Conservation (phyloP, 75 land plant genomes). For the Pseudotsuga menziesii region DNA sequence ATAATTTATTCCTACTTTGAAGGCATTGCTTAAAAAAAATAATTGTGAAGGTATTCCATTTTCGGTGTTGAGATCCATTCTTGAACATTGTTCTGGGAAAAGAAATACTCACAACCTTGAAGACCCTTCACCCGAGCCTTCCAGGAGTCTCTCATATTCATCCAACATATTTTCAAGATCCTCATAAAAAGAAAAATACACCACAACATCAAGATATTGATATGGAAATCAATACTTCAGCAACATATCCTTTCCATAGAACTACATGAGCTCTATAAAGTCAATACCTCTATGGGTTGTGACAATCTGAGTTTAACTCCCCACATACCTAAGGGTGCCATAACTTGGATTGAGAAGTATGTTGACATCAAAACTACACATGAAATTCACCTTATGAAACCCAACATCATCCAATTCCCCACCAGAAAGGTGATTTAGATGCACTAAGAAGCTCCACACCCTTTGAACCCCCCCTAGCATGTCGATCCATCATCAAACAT, state of each 20-base stretch:
- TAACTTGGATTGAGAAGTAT: slow-evolving; percentile 84
- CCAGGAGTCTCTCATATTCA: slow-evolving; percentile 32
- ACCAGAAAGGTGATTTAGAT: no score
- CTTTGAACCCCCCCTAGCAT: not conserved
- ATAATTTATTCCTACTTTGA: no score
- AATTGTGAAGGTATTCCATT: no score
- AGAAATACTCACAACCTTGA: slow-evolving; percentile 36
- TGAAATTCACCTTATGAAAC: slow-evolving; percentile 54
- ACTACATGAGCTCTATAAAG: slow-evolving; percentile 46
- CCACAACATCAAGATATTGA: slow-evolving; percentile 46
- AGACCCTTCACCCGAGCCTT: slow-evolving; percentile 18
- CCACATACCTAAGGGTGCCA: slow-evolving; percentile 77
- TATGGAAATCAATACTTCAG: slow-evolving; percentile 43
- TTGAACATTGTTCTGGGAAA: slow-evolving; percentile 7
- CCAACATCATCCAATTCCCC: not conserved
- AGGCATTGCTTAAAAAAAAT: no score
- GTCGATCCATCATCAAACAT: not conserved
- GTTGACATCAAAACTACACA: slow-evolving; percentile 92
- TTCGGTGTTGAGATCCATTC: no score
- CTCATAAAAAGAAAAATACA: slow-evolving; percentile 41
- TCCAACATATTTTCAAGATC: slow-evolving; percentile 48
- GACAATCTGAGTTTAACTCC: slow-evolving; percentile 83
- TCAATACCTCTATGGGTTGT: slow-evolving; percentile 45
- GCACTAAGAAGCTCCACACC: not conserved
- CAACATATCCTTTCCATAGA: slow-evolving; percentile 16